Evolutionary conservation across 73 alveolate genomes (phyloP).

Genomic region (Paramecium sexaurelia): DNA sequence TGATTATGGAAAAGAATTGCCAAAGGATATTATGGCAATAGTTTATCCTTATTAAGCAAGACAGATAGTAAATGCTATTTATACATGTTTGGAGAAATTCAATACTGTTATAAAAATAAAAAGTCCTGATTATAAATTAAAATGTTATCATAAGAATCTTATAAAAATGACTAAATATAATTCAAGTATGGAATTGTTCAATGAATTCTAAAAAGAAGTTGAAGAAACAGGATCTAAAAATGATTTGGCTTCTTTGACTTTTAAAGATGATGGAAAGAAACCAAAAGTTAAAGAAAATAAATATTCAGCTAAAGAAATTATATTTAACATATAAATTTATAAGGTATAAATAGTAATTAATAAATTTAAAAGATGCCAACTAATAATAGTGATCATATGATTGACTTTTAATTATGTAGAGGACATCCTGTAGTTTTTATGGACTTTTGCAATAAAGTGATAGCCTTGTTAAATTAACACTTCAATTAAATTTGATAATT

Average conservation of each 20-base stretch:
- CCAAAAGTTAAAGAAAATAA: conserved; percentile 23
- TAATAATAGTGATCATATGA: conserved; percentile 40
- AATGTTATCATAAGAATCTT: conserved; percentile 51
- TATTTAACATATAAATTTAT: conserved; percentile 35
- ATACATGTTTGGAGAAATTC: conserved; percentile 37
- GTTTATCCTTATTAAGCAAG: conserved; percentile 20
- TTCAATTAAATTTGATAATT: conserved; percentile 43
- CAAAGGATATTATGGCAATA: conserved; percentile 5
- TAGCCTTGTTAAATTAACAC: conserved; percentile 51
- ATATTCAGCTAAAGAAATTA: conserved; percentile 33
- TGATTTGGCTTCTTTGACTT: conserved; percentile 16
- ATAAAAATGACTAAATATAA: conserved; percentile 46
- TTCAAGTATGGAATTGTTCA: conserved; percentile 19
- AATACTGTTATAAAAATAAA: conserved; percentile 39
- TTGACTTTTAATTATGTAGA: conserved; percentile 28
- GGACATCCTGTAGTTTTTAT: conserved; percentile 53
- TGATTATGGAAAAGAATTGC: conserved; percentile 21
- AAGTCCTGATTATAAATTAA: conserved; percentile 47
- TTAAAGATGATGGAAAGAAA: conserved; percentile 30
- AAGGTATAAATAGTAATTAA: background rate
- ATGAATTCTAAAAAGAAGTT: conserved; percentile 3
- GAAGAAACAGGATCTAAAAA: conserved; percentile 41
- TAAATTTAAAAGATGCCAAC: conserved; percentile 26
- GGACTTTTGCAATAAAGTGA: conserved; percentile 52
- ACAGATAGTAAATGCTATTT: conserved; percentile 24